These are phyloP conservation scores for Epichloe glyceriae DNA, from an alignment of 2,329 filamentous ascomycete genomes.

Conservation along the genomic window DNA sequence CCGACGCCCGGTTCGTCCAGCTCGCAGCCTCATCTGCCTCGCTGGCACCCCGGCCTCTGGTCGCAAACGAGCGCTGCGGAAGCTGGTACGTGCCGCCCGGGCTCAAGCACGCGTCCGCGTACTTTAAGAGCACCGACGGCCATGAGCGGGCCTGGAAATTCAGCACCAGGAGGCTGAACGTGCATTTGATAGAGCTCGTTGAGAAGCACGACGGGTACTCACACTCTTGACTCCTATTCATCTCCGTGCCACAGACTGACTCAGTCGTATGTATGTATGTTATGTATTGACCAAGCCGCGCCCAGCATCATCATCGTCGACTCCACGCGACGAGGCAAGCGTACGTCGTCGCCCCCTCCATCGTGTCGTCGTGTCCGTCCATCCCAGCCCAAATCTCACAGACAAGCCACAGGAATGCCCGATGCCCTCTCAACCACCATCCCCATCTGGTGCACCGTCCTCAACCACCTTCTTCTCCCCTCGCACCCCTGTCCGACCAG, in stretches of 20 bases:
- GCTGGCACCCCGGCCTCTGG: constrained; percentile 49
- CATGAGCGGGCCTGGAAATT: constrained; percentile 87
- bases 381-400: neutral
- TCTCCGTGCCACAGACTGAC: neutral
- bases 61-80: constrained; percentile 91
- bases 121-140: constrained; percentile 97
- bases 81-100: constrained; percentile 77
- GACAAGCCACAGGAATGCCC: constrained; percentile 53
- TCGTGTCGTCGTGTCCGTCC: neutral
- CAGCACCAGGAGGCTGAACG: constrained; percentile 69
- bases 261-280: too few species aligned
- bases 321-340: constrained; percentile 82
- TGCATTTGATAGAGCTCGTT: constrained; percentile 63
- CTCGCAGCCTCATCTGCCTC: constrained; percentile 35
- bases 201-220: constrained; percentile 50
- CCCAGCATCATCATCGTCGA: constrained; percentile 70
- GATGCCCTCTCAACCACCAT: constrained; percentile 90
- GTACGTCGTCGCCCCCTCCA: constrained; percentile 28
- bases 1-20: constrained; percentile 64
- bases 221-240: neutral
- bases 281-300: neutral
- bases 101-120: constrained; percentile 59
- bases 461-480: constrained; percentile 71
- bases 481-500: constrained; percentile 28
- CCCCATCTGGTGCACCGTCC: constrained; percentile 81